These are phyloP conservation scores for Phylloporus arenicola DNA, from an alignment of 768 basidiomycete genomes.

Conservation along the genomic window DNA sequence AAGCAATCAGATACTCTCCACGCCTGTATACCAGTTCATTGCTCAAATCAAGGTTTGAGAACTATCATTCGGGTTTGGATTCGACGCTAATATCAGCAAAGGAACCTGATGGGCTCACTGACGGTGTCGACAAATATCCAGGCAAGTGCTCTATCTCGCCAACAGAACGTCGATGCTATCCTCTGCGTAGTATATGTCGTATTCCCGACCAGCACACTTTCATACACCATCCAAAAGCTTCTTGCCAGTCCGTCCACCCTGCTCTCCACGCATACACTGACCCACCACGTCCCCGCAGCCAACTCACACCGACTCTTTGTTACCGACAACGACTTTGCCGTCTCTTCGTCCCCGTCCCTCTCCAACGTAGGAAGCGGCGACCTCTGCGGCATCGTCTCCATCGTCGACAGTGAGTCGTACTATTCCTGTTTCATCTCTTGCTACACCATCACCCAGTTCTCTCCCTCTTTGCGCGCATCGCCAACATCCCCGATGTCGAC, in stretches of 20 bases:
- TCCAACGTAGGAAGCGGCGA: slow-evolving; percentile 35
- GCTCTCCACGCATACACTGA: slow-evolving; percentile 1
- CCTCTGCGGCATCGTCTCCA: slow-evolving; percentile 72
- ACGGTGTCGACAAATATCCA: slow-evolving; percentile 76
- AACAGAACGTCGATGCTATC: neutral
- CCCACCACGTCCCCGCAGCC: slow-evolving; percentile 40
- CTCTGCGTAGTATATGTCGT: slow-evolving; percentile 63
- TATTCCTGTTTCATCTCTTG: neutral
- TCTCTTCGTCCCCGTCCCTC: slow-evolving; percentile 45
- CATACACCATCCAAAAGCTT: slow-evolving; percentile 73
- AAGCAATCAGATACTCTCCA: slow-evolving; percentile 70
- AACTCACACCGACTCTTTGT: slow-evolving; percentile 78
- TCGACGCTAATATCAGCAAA: slow-evolving; percentile 21
- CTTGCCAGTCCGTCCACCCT: slow-evolving; percentile 60
- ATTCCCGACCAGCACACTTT: slow-evolving; percentile 54
- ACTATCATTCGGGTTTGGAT: neutral
- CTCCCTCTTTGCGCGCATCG: slow-evolving; percentile 71
- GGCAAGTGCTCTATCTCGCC: slow-evolving; percentile 34
- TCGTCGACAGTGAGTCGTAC: slow-evolving; percentile 63
- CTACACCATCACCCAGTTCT: slow-evolving; percentile 45
- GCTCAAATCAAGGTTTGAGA: slow-evolving; percentile 59
- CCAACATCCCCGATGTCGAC: slow-evolving; percentile 69
- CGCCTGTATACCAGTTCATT: slow-evolving; percentile 65
- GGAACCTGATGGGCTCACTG: slow-evolving; percentile 70
- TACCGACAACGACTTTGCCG: slow-evolving; percentile 49